These are phyloP conservation scores for Plectranthus barbatus DNA, from an alignment of 257 asterid genomes.

Conservation along the genomic window DNA sequence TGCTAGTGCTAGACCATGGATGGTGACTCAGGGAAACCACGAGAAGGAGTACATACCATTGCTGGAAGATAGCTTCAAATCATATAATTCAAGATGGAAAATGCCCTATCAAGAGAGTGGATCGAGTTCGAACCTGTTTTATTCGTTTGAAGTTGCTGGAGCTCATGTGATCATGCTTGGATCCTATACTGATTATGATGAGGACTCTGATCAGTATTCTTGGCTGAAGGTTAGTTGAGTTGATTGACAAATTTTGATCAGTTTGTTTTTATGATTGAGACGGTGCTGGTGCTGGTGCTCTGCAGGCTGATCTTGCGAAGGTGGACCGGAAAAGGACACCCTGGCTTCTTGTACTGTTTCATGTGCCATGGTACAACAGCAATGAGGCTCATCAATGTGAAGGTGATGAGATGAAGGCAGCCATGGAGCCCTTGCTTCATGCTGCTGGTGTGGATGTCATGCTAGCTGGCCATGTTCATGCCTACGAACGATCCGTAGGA, in stretches of 20 bases:
- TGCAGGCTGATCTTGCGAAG: conserved; percentile 67
- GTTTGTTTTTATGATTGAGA: too few relatives aligned
- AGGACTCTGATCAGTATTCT: conserved; percentile 60
- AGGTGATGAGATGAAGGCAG: conserved; percentile 71
- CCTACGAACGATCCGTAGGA: conserved; percentile 90
- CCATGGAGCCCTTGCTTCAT: conserved; percentile 77
- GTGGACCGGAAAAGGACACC: conserved; percentile 77
- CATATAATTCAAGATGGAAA: conserved; percentile 94
- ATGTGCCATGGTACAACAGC: conserved; percentile 95
- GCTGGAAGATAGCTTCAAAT: conserved; percentile 40
- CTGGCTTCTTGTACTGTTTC: conserved; percentile 80
- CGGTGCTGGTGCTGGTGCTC: too few relatives aligned
- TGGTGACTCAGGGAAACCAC: conserved; percentile 99
- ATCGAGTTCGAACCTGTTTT: conserved; percentile 75
- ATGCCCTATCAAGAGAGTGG: conserved; percentile 93
- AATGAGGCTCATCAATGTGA: conserved; percentile 88
- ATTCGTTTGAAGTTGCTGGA: conserved; percentile 90
- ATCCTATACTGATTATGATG: conserved; percentile 68
- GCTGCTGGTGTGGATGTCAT: conserved; percentile 81
- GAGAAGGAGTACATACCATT: conserved; percentile 74
- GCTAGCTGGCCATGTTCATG: conserved; percentile 95
- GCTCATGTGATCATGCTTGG: conserved; percentile 93
- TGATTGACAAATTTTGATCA: too few relatives aligned
- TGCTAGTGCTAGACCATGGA: conserved; percentile 96
- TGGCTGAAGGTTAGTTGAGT: conserved; percentile 80